Conservation (phyloP, 169 alveolate genomes). For the Besnoitia besnoiti region DNA sequence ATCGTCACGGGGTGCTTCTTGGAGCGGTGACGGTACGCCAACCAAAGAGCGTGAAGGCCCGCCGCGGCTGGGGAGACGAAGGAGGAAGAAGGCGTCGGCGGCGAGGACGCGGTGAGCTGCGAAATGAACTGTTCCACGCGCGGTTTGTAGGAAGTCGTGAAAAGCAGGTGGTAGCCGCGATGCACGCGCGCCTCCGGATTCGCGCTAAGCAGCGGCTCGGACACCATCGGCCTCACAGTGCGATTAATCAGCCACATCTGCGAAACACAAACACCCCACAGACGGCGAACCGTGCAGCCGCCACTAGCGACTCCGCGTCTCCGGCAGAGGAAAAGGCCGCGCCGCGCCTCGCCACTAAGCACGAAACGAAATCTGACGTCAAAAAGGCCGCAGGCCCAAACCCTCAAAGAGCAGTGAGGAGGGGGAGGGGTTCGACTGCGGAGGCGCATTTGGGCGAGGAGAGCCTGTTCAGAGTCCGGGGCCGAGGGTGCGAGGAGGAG, state of each 20-base stretch:
- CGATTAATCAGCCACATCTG: slow-evolving; percentile 37
- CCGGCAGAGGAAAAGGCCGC: too few species aligned
- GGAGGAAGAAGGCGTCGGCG: background rate
- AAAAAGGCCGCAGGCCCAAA: too few species aligned
- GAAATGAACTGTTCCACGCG: background rate
- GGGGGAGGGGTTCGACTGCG: too few species aligned
- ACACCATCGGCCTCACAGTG: background rate
- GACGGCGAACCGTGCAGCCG: too few species aligned
- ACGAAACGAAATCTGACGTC: too few species aligned
- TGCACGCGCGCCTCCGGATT: background rate
- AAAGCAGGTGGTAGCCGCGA: slow-evolving; percentile 4
- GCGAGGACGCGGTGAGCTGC: background rate
- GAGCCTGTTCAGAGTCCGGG: too few species aligned
- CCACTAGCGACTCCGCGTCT: too few species aligned
- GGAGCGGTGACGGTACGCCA: background rate
- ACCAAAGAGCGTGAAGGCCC: background rate
- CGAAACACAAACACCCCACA: too few species aligned
- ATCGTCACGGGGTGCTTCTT: background rate
- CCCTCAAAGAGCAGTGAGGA: too few species aligned
- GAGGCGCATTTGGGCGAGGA: too few species aligned
- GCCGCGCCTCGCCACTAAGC: too few species aligned
- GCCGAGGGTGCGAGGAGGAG: too few species aligned
- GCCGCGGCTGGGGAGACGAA: background rate
- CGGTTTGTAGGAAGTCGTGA: background rate
- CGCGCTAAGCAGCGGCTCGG: background rate